Conservation (phyloP, 78 protist genomes). For the Diacronema lutheri region DNA sequence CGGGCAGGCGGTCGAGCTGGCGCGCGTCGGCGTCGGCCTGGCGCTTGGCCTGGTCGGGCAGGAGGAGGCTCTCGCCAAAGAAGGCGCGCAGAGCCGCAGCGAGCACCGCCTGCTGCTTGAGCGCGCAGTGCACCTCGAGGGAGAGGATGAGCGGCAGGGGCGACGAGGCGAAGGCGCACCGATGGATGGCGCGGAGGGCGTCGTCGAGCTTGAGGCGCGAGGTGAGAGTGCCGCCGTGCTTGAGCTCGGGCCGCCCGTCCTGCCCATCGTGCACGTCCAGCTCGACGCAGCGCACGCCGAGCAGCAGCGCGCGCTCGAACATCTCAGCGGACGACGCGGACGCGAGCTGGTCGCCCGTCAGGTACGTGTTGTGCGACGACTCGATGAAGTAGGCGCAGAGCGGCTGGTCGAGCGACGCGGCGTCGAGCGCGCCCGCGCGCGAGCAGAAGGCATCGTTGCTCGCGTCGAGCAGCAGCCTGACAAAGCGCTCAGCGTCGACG, state of each 20-base stretch:
- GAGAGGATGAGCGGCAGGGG: background rate
- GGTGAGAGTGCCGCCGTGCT: constrained; percentile 87
- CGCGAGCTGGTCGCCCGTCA: constrained; percentile 74
- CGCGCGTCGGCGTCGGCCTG: too few relatives aligned
- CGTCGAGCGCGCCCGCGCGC: background rate
- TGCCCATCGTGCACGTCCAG: constrained; percentile 84
- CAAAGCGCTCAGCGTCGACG: too few relatives aligned
- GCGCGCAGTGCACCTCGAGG: constrained; percentile 36
- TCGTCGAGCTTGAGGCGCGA: constrained; percentile 29
- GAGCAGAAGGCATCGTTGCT: too few relatives aligned
- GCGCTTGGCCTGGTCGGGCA: constrained; percentile 1
- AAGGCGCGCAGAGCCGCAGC: constrained; percentile 15
- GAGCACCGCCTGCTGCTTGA: constrained; percentile 29
- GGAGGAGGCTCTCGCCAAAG: background rate
- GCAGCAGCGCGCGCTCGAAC: constrained; percentile 24
- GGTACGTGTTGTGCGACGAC: constrained; percentile 89
- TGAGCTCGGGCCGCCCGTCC: constrained; percentile 79
- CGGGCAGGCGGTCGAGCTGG: too few relatives aligned
- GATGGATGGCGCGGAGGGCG: background rate
- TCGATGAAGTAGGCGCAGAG: constrained; percentile 62
- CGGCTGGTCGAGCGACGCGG: constrained; percentile 24
- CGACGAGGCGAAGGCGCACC: background rate
- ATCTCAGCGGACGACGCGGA: constrained; percentile 31
- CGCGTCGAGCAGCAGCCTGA: too few relatives aligned
- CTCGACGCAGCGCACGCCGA: constrained; percentile 53